Conservation (phyloP, 164 flowering plant genomes). For the Aristolochia fimbriata region DNA sequence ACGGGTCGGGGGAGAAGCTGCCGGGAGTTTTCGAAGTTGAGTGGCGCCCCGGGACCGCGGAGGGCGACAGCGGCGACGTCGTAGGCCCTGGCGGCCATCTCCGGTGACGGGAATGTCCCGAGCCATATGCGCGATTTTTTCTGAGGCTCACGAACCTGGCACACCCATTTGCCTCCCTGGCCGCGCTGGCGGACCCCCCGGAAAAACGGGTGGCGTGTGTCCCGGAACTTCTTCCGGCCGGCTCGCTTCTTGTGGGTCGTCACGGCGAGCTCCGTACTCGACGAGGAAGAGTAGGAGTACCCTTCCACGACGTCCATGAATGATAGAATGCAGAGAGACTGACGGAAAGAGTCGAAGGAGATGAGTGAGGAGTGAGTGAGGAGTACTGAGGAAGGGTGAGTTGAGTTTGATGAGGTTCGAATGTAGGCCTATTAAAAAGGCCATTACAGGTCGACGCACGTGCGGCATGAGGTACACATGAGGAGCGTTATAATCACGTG, state of each 20-base stretch:
- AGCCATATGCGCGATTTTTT: constrained; percentile 60
- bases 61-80: constrained; percentile 64
- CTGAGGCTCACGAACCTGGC: constrained; percentile 62
- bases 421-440: background rate
- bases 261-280: background rate
- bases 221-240: constrained; percentile 48
- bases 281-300: constrained; percentile 2
- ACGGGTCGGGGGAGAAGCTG: constrained; percentile 46
- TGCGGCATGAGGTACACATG: too few relatives aligned
- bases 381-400: background rate
- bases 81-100: constrained; percentile 70
- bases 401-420: background rate
- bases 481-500: too few relatives aligned
- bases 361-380: background rate
- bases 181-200: constrained; percentile 53
- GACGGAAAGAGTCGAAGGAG: background rate
- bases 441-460: too few relatives aligned
- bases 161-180: constrained; percentile 47
- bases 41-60: constrained; percentile 45
- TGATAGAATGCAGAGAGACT: background rate
- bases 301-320: too few relatives aligned
- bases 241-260: constrained; percentile 30
- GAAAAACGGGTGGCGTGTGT: constrained; percentile 58
- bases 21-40: constrained; percentile 68
- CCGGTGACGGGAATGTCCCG: constrained; percentile 47